Percentiles rank a stretch among this genome's conserved stretches.
Evolutionary conservation across 1,284 basidiomycete species (phyloP).

Genomic region (Austroboletus niveus): DNA sequence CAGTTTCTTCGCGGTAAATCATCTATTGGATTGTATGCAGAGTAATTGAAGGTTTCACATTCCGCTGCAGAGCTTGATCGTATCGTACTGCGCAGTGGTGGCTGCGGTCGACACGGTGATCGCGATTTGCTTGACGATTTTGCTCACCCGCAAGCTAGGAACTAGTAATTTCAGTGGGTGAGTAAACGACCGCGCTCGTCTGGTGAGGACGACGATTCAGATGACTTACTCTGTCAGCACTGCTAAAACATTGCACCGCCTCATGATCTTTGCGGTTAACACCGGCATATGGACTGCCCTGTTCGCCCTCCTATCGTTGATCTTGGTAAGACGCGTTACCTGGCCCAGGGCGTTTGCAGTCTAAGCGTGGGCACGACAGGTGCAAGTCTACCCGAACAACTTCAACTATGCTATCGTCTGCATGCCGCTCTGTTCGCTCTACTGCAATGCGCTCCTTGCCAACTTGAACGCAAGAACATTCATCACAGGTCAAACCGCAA

Average conservation of each 20-base stretch:
- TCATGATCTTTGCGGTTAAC: slow-evolving; percentile 18
- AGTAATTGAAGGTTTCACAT: not conserved
- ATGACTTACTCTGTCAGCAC: slow-evolving; percentile 2
- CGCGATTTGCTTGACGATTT: not conserved
- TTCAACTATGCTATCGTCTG: not conserved
- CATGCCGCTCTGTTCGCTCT: too few relatives aligned
- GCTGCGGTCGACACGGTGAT: slow-evolving; percentile 1
- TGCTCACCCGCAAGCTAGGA: not conserved
- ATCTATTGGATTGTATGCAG: too few relatives aligned
- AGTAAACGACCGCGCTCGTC: not conserved
- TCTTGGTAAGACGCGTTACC: slow-evolving; percentile 10
- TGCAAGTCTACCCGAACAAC: not conserved
- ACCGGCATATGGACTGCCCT: slow-evolving; percentile 14
- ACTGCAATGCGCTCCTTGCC: too few relatives aligned
- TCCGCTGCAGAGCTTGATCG: not conserved
- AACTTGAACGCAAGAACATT: too few relatives aligned
- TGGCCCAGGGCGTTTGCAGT: too few relatives aligned
- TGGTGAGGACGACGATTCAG: too few relatives aligned
- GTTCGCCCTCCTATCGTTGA: slow-evolving; percentile 8
- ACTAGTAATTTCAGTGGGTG: not conserved
- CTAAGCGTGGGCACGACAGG: not conserved
- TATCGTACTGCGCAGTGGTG: not conserved
- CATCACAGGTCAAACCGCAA: too few relatives aligned
- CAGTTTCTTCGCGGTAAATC: slow-evolving; percentile 1
- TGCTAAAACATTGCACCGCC: slow-evolving; percentile 6